phyloP scores from a whole-genome alignment of 2,329 filamentous ascomycete genomes.

The Mycosphaerella arachidis region DNA sequence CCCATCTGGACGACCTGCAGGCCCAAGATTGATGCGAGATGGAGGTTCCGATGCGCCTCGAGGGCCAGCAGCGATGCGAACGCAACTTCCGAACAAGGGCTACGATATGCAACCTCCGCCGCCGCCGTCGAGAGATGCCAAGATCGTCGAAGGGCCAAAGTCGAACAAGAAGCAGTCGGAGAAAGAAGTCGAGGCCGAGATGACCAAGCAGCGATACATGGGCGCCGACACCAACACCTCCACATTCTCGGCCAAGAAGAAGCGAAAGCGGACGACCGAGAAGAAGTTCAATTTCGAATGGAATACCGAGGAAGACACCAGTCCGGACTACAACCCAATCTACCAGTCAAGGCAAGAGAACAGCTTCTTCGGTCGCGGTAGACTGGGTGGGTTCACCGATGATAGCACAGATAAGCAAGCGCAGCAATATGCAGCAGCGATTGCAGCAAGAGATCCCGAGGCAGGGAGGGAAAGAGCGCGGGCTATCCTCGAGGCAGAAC shows the following conservation, averaged over 20 bases:
- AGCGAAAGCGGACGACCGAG: slow-evolving; percentile 84
- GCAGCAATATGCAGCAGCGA: slow-evolving; percentile 59
- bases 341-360: slow-evolving; percentile 65
- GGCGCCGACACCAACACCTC: slow-evolving; percentile 82
- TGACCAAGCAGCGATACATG: slow-evolving; percentile 81
- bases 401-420: slow-evolving; percentile 49
- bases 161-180: slow-evolving; percentile 45
- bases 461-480: slow-evolving; percentile 71
- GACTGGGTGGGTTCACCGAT: slow-evolving; percentile 62
- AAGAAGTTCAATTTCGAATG: slow-evolving; percentile 99
- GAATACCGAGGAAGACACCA: slow-evolving; percentile 93
- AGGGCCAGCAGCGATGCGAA: slow-evolving; percentile 49
- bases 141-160: slow-evolving; percentile 33
- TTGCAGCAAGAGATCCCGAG: slow-evolving; percentile 71
- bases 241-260: slow-evolving; percentile 93
- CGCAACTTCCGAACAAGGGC: slow-evolving; percentile 40
- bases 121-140: slow-evolving; percentile 41
- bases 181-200: slow-evolving; percentile 64
- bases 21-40: slow-evolving; percentile 64
- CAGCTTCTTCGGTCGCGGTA: slow-evolving; percentile 65
- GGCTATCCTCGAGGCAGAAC: slow-evolving; percentile 80
- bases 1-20: slow-evolving; percentile 52
- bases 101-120: slow-evolving; percentile 51
- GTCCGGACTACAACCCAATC: slow-evolving; percentile 72
- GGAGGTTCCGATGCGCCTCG: slow-evolving; percentile 41